Percentiles rank a stretch among this genome's conserved stretches.
Evolutionary conservation across 768 basidiomycete genomes (phyloP).

Genomic region (Termitomyces bulborhizus): DNA sequence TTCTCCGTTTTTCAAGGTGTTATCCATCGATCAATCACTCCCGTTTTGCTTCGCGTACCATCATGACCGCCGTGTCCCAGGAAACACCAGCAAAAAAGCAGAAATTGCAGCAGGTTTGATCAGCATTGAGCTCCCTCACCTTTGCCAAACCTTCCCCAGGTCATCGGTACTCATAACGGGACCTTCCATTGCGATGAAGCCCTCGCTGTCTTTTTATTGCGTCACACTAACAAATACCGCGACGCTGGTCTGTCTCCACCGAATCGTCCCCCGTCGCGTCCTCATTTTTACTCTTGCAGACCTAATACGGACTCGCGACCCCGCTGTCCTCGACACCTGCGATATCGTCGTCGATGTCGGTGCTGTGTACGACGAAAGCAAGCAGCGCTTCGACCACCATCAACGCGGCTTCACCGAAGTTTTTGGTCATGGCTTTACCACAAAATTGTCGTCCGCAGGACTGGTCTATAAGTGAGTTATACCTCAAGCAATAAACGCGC

Average conservation of each 20-base stretch:
- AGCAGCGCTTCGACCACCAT: constrained; percentile 89
- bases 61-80: constrained; percentile 13
- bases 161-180: constrained; percentile 92
- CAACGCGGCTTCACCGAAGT: constrained; percentile 89
- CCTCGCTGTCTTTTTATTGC: constrained; percentile 85
- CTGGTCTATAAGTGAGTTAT: constrained; percentile 81
- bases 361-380: constrained; percentile 77
- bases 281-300: constrained; percentile 25
- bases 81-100: constrained; percentile 28
- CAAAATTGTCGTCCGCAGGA: constrained; percentile 90
- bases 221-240: constrained; percentile 67
- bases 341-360: constrained; percentile 98
- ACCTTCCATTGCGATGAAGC: constrained; percentile 98
- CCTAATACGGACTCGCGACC: constrained; percentile 70
- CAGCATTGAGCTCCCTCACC: background rate
- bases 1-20: background rate
- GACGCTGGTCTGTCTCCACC: constrained; percentile 51
- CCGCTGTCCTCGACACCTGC: constrained; percentile 64
- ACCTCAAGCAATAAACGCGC: background rate
- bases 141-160: constrained; percentile 29
- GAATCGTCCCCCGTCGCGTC: background rate
- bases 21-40: background rate
- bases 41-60: constrained; percentile 1
- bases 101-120: constrained; percentile 31
- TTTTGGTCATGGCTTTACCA: constrained; percentile 82